phyloP scores from a whole-genome alignment of 768 basidiomycete species.

The Amanita pseudoporphyria region DNA sequence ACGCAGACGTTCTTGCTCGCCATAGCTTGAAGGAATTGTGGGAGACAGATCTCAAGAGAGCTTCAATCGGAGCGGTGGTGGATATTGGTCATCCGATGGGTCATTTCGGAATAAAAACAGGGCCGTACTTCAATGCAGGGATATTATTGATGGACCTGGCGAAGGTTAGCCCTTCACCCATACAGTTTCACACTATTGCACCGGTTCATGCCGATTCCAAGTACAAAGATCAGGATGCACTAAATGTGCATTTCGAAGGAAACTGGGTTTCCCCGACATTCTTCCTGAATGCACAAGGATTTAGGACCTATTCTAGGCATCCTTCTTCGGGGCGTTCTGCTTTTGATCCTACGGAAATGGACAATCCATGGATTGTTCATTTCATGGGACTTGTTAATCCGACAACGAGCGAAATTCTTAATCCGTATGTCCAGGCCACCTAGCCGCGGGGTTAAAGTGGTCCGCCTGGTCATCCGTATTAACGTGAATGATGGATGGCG shows the following conservation, averaged over 20 bases:
- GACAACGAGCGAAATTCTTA: constrained; percentile 31
- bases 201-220: constrained; percentile 18
- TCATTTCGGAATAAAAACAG: constrained; percentile 22
- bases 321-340: constrained; percentile 24
- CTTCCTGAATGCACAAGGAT: constrained; percentile 47
- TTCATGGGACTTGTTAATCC: constrained; percentile 54
- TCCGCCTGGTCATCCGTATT: constrained; percentile 40
- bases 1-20: constrained; percentile 41
- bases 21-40: constrained; percentile 31
- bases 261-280: constrained; percentile 33
- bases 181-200: constrained; percentile 19
- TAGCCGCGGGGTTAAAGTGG: constrained; percentile 50
- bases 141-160: constrained; percentile 43
- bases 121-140: constrained; percentile 45
- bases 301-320: constrained; percentile 39
- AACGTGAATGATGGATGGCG: constrained; percentile 35
- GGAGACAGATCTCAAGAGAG: constrained; percentile 32
- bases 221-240: constrained; percentile 40
- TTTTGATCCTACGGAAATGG: constrained; percentile 25
- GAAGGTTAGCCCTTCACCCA: constrained; percentile 19
- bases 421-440: constrained; percentile 43
- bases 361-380: constrained; percentile 38
- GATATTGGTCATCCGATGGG: constrained; percentile 46
- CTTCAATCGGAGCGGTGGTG: constrained; percentile 29
- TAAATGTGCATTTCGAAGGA: constrained; percentile 36